Evolutionary conservation across 495 filamentous ascomycete genomes (phyloP).

Genomic region (Neurospora tetraspora): DNA sequence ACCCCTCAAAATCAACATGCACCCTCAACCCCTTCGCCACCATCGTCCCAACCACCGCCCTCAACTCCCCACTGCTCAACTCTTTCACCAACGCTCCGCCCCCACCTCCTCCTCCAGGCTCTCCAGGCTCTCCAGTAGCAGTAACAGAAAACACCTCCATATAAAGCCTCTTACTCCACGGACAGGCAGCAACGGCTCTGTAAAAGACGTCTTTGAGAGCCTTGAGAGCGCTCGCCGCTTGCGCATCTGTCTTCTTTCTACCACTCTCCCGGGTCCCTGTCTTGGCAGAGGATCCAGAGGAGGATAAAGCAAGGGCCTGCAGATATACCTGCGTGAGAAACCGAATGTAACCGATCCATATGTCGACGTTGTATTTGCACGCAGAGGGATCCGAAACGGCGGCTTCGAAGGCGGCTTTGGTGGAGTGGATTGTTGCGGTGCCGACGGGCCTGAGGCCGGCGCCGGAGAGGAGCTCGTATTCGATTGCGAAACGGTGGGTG

Average conservation of each 20-base stretch:
- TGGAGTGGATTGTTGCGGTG: conserved; percentile 42
- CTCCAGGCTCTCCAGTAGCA: background rate
- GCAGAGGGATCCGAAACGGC: conserved; percentile 37
- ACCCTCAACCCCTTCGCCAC: conserved; percentile 31
- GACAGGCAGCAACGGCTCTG: conserved; percentile 59
- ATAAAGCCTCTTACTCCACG: conserved; percentile 64
- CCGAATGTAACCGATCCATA: conserved; percentile 62
- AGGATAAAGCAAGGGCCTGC: background rate
- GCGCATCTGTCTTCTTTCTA: conserved; percentile 11
- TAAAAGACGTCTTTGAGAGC: conserved; percentile 43
- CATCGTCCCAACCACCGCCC: conserved; percentile 36
- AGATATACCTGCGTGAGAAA: conserved; percentile 27
- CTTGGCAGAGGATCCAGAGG: background rate
- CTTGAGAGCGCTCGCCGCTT: background rate
- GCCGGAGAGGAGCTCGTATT: conserved; percentile 41
- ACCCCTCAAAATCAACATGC: conserved; percentile 34
- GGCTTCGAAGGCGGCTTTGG: conserved; percentile 59
- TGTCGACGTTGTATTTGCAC: conserved; percentile 29
- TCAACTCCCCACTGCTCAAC: conserved; percentile 38
- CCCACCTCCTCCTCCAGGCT: background rate
- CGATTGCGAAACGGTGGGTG: conserved; percentile 58
- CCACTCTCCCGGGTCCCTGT: conserved; percentile 10
- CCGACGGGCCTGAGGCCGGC: conserved; percentile 16
- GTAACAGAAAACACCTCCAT: conserved; percentile 44
- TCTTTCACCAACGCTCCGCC: conserved; percentile 8